These are phyloP conservation scores for Adiantum capillusveneris DNA, from an alignment of 75 land plant genomes.

Conservation along the genomic window DNA sequence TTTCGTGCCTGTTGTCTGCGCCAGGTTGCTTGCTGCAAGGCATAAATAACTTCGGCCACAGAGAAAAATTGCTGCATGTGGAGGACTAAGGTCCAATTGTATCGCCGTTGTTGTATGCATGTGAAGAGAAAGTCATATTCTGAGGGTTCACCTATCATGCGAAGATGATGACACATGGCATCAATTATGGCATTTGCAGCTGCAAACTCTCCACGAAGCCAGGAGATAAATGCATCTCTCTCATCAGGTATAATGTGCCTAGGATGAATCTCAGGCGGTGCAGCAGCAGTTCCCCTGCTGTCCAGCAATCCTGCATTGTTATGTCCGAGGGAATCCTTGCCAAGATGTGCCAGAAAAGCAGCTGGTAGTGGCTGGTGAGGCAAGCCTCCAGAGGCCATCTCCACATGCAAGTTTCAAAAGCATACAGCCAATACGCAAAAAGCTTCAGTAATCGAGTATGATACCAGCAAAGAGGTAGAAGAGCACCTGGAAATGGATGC, in stretches of 20 bases:
- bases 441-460: background rate
- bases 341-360: background rate
- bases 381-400: conserved; percentile 16
- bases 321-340: background rate
- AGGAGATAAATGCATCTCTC: conserved; percentile 60
- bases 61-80: conserved; percentile 83
- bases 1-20: conserved; percentile 25
- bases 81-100: conserved; percentile 56
- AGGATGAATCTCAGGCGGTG: background rate
- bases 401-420: conserved; percentile 12
- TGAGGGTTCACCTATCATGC: conserved; percentile 38
- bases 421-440: background rate
- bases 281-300: background rate
- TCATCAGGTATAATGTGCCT: conserved; percentile 38
- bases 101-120: conserved; percentile 57
- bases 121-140: conserved; percentile 53
- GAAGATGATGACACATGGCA: conserved; percentile 56
- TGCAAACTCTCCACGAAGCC: conserved; percentile 72
- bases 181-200: conserved; percentile 87
- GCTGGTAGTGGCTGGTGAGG: conserved; percentile 9
- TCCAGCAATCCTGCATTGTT: background rate
- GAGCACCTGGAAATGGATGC: too few relatives aligned
- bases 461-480: background rate
- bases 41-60: conserved; percentile 39
- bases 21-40: conserved; percentile 57